A percentile compares a stretch with the other conserved stretches of the same genome.
Evolutionary conservation across 495 filamentous ascomycete species (phyloP).

Genomic region (Tuber umbilicatum): DNA sequence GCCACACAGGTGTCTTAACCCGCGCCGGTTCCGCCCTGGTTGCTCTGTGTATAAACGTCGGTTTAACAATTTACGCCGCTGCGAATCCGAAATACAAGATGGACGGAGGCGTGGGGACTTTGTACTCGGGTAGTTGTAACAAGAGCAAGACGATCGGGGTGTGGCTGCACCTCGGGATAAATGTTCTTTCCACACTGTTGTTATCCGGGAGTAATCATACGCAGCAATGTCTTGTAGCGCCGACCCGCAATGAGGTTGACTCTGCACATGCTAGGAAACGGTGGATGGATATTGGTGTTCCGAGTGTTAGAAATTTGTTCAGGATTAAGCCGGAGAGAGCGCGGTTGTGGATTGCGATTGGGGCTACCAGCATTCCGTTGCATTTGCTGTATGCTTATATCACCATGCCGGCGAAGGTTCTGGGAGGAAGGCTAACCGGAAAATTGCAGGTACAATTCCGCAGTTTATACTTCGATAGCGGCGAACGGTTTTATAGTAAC

Average conservation of each 20-base stretch:
- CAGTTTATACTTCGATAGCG: slow-evolving; percentile 9
- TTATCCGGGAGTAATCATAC: slow-evolving; percentile 11
- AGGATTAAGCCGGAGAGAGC: slow-evolving; percentile 4
- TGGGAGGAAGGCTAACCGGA: neutral
- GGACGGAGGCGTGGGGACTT: neutral
- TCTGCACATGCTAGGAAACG: slow-evolving; percentile 13
- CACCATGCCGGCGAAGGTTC: neutral
- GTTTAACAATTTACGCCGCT: neutral
- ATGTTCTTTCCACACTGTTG: neutral
- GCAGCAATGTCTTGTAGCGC: slow-evolving; percentile 12
- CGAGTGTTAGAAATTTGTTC: slow-evolving; percentile 11
- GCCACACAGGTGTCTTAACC: neutral
- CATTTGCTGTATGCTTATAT: slow-evolving; percentile 11
- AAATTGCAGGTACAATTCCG: slow-evolving; percentile 10
- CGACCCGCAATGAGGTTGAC: slow-evolving; percentile 5
- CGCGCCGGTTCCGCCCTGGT: neutral
- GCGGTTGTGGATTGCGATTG: slow-evolving; percentile 7
- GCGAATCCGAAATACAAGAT: neutral
- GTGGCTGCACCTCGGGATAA: slow-evolving; percentile 1
- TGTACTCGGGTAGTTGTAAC: slow-evolving; percentile 9
- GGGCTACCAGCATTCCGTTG: slow-evolving; percentile 6
- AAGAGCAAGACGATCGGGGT: neutral
- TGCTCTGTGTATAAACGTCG: neutral
- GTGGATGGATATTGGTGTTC: slow-evolving; percentile 18
- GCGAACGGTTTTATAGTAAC: neutral